phyloP scores from a whole-genome alignment of 2,329 filamentous ascomycete species.

The Colletotrichum truncatum region DNA sequence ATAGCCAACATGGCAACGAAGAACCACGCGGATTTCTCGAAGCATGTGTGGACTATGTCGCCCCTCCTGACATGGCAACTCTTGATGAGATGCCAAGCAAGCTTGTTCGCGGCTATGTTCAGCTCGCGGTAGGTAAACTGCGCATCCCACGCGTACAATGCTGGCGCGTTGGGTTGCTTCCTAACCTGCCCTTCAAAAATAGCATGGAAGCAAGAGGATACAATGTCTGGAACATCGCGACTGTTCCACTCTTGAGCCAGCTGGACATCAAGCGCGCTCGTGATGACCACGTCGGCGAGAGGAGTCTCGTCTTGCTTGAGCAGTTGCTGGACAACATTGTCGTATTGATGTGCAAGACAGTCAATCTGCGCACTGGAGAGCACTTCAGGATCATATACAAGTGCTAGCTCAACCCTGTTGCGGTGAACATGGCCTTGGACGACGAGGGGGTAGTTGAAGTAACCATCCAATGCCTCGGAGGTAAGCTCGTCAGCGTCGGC shows the following conservation, averaged over 20 bases:
- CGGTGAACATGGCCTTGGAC: not conserved
- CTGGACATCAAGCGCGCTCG: not conserved
- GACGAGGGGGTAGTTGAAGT: slow-evolving; percentile 4
- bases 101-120: not conserved
- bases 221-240: not conserved
- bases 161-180: not conserved
- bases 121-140: slow-evolving; percentile 7
- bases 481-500: not conserved
- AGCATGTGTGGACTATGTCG: slow-evolving; percentile 1
- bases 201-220: not conserved
- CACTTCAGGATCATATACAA: not conserved
- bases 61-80: not conserved
- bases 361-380: not conserved
- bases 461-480: not conserved
- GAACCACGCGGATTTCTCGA: not conserved
- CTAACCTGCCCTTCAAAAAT: not conserved
- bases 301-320: not conserved
- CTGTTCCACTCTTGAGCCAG: not conserved
- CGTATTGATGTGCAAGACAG: not conserved
- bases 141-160: not conserved
- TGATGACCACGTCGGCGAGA: slow-evolving; percentile 25
- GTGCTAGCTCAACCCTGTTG: not conserved
- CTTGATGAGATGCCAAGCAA: not conserved
- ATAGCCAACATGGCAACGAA: slow-evolving; percentile 4
- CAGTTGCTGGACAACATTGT: not conserved